Percentiles rank a stretch among this genome's conserved stretches.
These are phyloP conservation scores for Sugiyamaella marilandica DNA, from an alignment of 805 yeast species.

Conservation along the genomic window DNA sequence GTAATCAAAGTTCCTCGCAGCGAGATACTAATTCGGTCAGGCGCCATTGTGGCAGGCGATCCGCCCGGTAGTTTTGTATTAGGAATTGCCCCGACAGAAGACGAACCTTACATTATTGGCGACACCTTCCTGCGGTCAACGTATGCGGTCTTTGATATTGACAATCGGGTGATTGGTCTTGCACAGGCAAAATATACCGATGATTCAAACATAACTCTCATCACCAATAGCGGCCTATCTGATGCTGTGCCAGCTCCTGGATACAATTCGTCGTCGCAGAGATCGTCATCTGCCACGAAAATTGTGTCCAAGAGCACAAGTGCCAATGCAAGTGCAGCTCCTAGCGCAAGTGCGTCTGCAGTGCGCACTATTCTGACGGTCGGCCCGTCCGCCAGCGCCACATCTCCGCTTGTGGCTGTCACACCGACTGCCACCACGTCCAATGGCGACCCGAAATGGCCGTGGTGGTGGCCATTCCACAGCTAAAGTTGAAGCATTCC, in stretches of 20 bases:
- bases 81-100: slow-evolving; percentile 12
- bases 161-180: slow-evolving; percentile 49
- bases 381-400: not conserved
- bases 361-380: not conserved
- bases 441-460: not conserved
- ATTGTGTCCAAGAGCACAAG: no score
- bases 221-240: slow-evolving; percentile 26
- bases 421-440: not conserved
- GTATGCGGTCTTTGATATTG: slow-evolving; percentile 64
- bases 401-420: not conserved
- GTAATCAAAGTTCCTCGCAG: slow-evolving; percentile 24
- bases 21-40: slow-evolving; percentile 19
- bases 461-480: slow-evolving; percentile 3
- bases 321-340: no score
- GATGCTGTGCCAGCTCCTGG: slow-evolving; percentile 28
- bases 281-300: no score
- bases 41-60: slow-evolving; percentile 9
- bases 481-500: not conserved
- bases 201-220: slow-evolving; percentile 21
- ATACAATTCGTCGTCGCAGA: not conserved
- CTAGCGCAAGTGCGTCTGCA: no score
- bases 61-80: slow-evolving; percentile 15
- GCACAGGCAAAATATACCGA: slow-evolving; percentile 41
- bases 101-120: slow-evolving; percentile 44
- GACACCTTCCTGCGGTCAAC: slow-evolving; percentile 61